These are phyloP conservation scores for Quercus phellos DNA, from an alignment of 331 rosid genomes.

Conservation along the genomic window DNA sequence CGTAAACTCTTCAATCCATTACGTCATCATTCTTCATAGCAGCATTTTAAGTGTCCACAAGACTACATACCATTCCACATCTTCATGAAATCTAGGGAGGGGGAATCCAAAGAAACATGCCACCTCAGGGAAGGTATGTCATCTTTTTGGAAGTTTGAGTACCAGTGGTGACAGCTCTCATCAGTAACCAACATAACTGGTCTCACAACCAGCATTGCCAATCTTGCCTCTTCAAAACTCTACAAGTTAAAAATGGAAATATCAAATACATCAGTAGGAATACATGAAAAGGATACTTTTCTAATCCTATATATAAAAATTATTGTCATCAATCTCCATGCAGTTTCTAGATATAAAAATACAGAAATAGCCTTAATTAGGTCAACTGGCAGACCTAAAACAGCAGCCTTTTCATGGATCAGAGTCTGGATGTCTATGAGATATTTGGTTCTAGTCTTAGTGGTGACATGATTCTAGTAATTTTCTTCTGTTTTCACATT, in stretches of 20 bases:
- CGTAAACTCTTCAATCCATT: background rate
- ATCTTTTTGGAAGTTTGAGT: constrained; percentile 37
- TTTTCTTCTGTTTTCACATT: background rate
- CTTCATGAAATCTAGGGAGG: constrained; percentile 29
- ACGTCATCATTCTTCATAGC: background rate
- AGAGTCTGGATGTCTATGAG: too few species aligned
- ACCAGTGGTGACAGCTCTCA: constrained; percentile 57
- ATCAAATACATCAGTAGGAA: too few species aligned
- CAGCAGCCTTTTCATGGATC: too few species aligned
- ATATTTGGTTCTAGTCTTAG: background rate
- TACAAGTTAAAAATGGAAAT: constrained; percentile 6
- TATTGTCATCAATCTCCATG: too few species aligned
- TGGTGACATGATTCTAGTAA: background rate
- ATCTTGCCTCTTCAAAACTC: constrained; percentile 71
- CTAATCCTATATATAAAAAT: background rate
- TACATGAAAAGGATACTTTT: background rate
- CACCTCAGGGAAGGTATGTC: constrained; percentile 58
- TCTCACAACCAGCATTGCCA: constrained; percentile 55
- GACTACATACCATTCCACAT: constrained; percentile 39
- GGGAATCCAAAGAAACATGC: constrained; percentile 53
- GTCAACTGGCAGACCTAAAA: too few species aligned
- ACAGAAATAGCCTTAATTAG: too few species aligned
- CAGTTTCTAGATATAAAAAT: too few species aligned
- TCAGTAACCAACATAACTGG: constrained; percentile 75
- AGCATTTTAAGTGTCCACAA: background rate